Conservation (phyloP, 1,284 basidiomycete genomes). For the Rugiboletus extremiorientalis region DNA sequence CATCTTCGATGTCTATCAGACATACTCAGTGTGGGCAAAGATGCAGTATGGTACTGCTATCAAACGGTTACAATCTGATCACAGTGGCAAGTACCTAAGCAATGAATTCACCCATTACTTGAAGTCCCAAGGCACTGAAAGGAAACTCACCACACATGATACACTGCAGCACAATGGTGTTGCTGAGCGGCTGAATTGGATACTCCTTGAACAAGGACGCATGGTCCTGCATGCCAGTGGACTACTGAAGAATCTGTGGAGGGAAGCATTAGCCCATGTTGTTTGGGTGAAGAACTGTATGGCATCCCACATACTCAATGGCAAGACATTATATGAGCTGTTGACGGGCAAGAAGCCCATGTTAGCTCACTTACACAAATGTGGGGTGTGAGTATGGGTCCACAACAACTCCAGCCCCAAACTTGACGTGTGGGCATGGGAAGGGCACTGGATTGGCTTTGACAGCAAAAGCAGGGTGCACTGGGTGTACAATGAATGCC, state of each 20-base stretch:
- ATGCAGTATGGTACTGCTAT: not conserved
- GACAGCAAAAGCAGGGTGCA: not conserved
- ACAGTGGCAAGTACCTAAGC: not conserved
- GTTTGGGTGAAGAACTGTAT: conserved; percentile 6
- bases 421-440: not conserved
- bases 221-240: not conserved
- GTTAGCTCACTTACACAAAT: not conserved
- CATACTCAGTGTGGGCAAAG: not conserved
- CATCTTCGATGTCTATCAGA: not conserved
- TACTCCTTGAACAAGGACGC: not conserved
- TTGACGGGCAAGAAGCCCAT: not conserved
- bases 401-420: not conserved
- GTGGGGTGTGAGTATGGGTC: not conserved
- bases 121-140: not conserved
- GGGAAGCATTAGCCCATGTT: not conserved
- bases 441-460: not conserved
- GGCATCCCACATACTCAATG: not conserved
- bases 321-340: not conserved
- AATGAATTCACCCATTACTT: not conserved
- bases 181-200: not conserved
- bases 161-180: too few relatives aligned
- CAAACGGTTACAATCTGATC: not conserved
- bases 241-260: not conserved
- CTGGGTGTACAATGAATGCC: not conserved
- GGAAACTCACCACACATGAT: not conserved